Evolutionary conservation across 1,284 basidiomycete species (phyloP).

Genomic region (Irpex sp.): DNA sequence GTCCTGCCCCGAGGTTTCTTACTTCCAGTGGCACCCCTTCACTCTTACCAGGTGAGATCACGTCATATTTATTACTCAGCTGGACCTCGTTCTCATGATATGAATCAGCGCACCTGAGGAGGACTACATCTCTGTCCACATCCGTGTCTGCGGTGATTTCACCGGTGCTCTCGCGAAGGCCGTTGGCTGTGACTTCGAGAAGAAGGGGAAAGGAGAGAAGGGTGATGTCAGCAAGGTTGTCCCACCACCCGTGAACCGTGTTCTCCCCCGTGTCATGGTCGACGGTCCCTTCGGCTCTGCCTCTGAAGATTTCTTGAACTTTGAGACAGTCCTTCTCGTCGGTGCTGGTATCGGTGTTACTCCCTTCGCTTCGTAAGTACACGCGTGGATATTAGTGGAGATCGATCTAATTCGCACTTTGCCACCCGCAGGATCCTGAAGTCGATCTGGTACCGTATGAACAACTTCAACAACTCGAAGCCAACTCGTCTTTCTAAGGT

Average conservation of each 20-base stretch:
- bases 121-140: slow-evolving; percentile 87
- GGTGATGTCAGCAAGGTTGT: slow-evolving; percentile 50
- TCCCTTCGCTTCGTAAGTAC: slow-evolving; percentile 80
- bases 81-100: background rate
- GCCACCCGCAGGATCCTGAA: slow-evolving; percentile 64
- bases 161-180: slow-evolving; percentile 75
- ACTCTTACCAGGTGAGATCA: slow-evolving; percentile 69
- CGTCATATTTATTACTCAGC: background rate
- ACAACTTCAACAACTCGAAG: slow-evolving; percentile 69
- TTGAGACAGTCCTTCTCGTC: slow-evolving; percentile 80
- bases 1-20: slow-evolving; percentile 81
- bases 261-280: slow-evolving; percentile 86
- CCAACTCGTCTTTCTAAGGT: slow-evolving; percentile 76
- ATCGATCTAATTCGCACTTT: background rate
- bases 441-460: slow-evolving; percentile 94
- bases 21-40: slow-evolving; percentile 95
- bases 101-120: slow-evolving; percentile 75
- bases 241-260: slow-evolving; percentile 61
- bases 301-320: slow-evolving; percentile 83
- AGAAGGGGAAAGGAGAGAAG: slow-evolving; percentile 48
- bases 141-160: slow-evolving; percentile 85
- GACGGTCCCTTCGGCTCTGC: slow-evolving; percentile 87
- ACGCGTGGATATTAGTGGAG: slow-evolving; percentile 8
- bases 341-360: slow-evolving; percentile 92
- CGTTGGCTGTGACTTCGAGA: slow-evolving; percentile 80